Percentiles rank a stretch among this genome's conserved stretches.
These are phyloP conservation scores for Coemansia sp. DNA, from an alignment of 192 early-diverging fungal species.

Conservation along the genomic window DNA sequence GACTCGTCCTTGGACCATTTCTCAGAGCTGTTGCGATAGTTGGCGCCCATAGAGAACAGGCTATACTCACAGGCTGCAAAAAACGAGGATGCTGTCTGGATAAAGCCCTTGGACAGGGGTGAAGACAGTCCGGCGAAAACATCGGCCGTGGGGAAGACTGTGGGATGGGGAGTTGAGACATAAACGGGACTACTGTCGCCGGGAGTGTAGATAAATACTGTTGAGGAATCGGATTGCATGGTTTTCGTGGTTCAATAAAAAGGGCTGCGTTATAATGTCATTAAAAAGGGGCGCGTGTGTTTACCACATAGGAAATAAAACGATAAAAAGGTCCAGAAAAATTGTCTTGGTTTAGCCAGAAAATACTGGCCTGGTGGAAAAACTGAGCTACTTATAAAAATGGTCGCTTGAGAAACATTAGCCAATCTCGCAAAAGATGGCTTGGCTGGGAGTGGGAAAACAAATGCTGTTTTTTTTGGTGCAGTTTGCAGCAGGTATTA, in stretches of 20 bases:
- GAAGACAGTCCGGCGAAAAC: background rate
- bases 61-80: background rate
- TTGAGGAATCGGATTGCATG: background rate
- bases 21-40: background rate
- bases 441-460: background rate
- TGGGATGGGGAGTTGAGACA: background rate
- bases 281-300: background rate
- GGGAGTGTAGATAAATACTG: background rate
- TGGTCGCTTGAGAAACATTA: background rate
- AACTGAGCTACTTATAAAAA: background rate
- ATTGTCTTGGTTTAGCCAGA: background rate
- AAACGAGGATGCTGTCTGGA: background rate
- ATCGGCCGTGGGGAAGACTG: background rate
- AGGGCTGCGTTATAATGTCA: background rate
- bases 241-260: background rate
- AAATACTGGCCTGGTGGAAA: background rate
- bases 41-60: constrained; percentile 1
- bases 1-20: background rate
- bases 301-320: background rate
- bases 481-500: background rate
- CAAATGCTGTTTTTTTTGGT: background rate
- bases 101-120: background rate
- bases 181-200: constrained; percentile 1
- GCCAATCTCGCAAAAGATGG: background rate
- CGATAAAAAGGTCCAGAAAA: background rate